Conservation (phyloP, 345 rosid genomes). For the Eucalyptus regnans region DNA sequence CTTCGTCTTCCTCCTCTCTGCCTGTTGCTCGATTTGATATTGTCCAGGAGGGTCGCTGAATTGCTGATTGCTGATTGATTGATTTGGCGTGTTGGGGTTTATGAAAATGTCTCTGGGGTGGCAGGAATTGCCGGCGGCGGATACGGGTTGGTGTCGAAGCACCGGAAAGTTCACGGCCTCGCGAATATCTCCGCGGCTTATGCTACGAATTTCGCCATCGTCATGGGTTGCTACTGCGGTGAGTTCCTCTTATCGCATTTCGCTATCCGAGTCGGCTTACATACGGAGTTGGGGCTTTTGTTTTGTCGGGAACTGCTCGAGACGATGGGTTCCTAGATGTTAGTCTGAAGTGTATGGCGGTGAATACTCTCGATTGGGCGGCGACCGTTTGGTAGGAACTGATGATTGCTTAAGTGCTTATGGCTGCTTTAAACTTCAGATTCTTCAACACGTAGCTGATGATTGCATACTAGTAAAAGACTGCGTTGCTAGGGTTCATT, state of each 20-base stretch:
- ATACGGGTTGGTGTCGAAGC: slow-evolving; percentile 53
- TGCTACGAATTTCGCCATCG: slow-evolving; percentile 63
- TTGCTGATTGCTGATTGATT: fast-evolving
- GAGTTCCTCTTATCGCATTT: not conserved
- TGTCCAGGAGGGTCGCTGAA: not conserved
- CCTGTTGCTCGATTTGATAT: not conserved
- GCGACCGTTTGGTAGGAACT: not conserved
- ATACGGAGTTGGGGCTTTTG: not conserved
- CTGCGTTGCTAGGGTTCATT: not conserved
- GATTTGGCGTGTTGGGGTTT: not conserved
- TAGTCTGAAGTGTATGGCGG: not conserved
- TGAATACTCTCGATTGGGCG: fast-evolving
- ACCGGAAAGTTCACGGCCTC: slow-evolving; percentile 41
- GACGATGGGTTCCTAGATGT: not conserved
- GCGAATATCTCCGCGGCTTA: slow-evolving; percentile 51
- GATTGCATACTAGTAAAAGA: not conserved
- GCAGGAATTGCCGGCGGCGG: slow-evolving; percentile 66
- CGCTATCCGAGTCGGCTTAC: not conserved
- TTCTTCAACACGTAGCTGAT: not conserved
- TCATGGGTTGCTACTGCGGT: slow-evolving; percentile 79
- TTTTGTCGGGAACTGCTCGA: not conserved
- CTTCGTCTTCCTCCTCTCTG: not conserved
- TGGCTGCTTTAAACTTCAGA: not conserved
- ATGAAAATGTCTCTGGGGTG: not conserved
- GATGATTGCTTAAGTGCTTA: not conserved